Conservation (phyloP, 108 stramenopile genomes). For the Skeletonema tropicum region DNA sequence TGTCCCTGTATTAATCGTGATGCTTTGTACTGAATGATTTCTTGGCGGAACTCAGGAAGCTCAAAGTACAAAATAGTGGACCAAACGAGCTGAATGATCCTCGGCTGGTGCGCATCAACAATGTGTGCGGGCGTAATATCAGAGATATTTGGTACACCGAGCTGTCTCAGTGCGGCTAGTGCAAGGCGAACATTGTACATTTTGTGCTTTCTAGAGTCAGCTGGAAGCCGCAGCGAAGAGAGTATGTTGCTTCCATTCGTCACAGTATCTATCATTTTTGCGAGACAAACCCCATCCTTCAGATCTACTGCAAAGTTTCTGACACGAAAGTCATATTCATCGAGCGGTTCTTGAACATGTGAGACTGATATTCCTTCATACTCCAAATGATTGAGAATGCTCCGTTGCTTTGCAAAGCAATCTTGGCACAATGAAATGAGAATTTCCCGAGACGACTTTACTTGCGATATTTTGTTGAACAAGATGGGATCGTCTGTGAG, state of each 20-base stretch:
- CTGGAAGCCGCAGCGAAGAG: slow-evolving; percentile 78
- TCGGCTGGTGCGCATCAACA: slow-evolving; percentile 86
- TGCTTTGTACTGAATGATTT: slow-evolving; percentile 25
- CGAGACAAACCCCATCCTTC: slow-evolving; percentile 91
- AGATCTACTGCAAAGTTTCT: slow-evolving; percentile 89
- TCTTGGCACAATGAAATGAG: slow-evolving; percentile 76
- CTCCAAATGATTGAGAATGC: slow-evolving; percentile 86
- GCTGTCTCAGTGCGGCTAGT: slow-evolving; percentile 47
- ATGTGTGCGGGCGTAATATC: slow-evolving; percentile 79
- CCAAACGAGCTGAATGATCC: slow-evolving; percentile 86
- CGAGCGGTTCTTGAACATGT: slow-evolving; percentile 85
- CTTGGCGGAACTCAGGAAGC: slow-evolving; percentile 37
- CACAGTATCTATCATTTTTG: slow-evolving; percentile 79
- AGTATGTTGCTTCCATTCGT: slow-evolving; percentile 57
- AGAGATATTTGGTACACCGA: slow-evolving; percentile 57
- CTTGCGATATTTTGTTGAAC: slow-evolving; percentile 57
- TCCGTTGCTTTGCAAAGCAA: slow-evolving; percentile 84
- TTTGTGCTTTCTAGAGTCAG: slow-evolving; percentile 90
- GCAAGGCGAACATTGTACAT: slow-evolving; percentile 88
- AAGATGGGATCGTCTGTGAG: slow-evolving; percentile 71
- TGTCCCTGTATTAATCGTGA: slow-evolving; percentile 15
- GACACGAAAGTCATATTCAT: slow-evolving; percentile 90
- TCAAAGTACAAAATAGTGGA: slow-evolving; percentile 62
- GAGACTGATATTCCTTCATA: slow-evolving; percentile 73
- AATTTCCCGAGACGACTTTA: slow-evolving; percentile 90